Conservation (phyloP, 2,329 filamentous ascomycete species). For the Chaetomium strumarium region DNA sequence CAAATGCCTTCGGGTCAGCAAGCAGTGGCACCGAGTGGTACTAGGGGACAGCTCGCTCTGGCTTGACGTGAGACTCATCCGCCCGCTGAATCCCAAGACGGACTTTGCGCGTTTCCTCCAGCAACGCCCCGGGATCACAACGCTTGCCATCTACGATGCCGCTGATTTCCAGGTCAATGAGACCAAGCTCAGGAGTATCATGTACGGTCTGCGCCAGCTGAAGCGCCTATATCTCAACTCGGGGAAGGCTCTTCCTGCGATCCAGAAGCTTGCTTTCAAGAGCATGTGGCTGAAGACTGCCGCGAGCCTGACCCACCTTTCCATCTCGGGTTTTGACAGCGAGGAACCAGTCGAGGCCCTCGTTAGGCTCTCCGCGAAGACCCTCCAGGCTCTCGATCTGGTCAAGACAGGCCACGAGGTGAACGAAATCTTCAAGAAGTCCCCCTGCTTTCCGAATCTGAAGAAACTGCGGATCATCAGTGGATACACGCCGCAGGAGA, state of each 20-base stretch:
- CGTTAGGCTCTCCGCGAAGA: not conserved
- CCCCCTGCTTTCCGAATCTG: constrained; percentile 5
- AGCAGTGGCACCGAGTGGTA: constrained; percentile 16
- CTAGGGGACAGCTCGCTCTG: constrained; percentile 15
- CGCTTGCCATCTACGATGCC: constrained; percentile 14
- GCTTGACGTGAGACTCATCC: constrained; percentile 8
- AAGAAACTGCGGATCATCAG: constrained; percentile 2
- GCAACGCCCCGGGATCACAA: constrained; percentile 13
- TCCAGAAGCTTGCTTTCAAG: not conserved
- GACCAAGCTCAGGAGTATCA: constrained; percentile 9
- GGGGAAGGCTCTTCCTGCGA: not conserved
- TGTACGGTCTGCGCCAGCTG: constrained; percentile 14
- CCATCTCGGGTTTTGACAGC: not conserved
- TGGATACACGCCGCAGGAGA: too few species aligned
- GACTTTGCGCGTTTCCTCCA: constrained; percentile 17
- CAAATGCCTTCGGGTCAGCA: constrained; percentile 18
- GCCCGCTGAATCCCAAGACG: constrained; percentile 8
- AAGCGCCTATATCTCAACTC: constrained; percentile 13
- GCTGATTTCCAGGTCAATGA: constrained; percentile 8
- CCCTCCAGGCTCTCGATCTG: constrained; percentile 9
- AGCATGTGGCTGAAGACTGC: not conserved
- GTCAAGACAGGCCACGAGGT: not conserved
- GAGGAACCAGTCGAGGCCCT: not conserved
- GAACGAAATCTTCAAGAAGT: not conserved
- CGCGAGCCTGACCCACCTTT: constrained; percentile 13